Evolutionary conservation across 208 protist species (phyloP).

Genomic region (Balamuthia mandrillaris): DNA sequence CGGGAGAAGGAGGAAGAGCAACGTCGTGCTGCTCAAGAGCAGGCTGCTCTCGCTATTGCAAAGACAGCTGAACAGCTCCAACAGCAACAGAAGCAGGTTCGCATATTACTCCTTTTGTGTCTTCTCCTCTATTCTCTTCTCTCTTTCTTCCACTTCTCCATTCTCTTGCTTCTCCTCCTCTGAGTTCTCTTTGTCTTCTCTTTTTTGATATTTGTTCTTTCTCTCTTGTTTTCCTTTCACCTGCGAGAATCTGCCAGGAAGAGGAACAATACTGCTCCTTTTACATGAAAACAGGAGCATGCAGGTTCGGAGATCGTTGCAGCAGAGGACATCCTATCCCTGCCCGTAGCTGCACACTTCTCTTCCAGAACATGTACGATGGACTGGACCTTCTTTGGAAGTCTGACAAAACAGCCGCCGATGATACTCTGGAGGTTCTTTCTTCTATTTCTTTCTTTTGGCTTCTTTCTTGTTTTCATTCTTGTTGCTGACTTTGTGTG

Average conservation of each 20-base stretch:
- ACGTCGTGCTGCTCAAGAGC: no score
- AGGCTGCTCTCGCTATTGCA: no score
- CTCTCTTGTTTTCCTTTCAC: not conserved
- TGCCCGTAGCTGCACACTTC: not conserved
- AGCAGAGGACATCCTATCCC: not conserved
- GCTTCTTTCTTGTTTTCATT: not conserved
- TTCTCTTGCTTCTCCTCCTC: no score
- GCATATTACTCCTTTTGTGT: no score
- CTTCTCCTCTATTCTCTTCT: not conserved
- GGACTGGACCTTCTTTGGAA: not conserved
- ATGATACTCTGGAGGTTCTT: no score
- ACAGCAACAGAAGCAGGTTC: no score
- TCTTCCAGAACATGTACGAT: conserved; percentile 35
- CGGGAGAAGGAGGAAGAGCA: no score
- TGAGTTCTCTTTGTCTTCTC: not conserved
- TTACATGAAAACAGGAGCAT: conserved; percentile 32
- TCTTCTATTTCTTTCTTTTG: no score
- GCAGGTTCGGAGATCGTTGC: not conserved
- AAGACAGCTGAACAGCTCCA: no score
- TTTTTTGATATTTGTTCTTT: not conserved
- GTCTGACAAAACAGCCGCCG: no score
- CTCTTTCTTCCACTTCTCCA: not conserved
- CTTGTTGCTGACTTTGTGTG: no score
- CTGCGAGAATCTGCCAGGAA: no score
- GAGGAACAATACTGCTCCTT: not conserved